phyloP scores from a whole-genome alignment of 2,329 filamentous ascomycete genomes.

The Cercospora beticola region DNA sequence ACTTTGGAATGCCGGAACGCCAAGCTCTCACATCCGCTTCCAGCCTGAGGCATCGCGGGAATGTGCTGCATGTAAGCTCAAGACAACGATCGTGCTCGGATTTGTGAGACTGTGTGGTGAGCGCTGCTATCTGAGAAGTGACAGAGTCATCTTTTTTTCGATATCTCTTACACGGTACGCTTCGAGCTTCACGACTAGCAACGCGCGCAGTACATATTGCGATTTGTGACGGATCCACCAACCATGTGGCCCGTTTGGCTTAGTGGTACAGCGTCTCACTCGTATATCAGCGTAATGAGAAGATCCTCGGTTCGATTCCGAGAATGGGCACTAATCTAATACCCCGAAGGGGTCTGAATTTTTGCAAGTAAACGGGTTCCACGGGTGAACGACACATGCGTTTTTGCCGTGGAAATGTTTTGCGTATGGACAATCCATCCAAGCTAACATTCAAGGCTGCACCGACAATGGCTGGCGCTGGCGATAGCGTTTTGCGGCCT shows the following conservation, averaged over 20 bases:
- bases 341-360: neutral
- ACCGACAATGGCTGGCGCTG: too few relatives aligned
- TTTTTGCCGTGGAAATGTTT: too few relatives aligned
- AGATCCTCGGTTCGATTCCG: conserved; percentile 12
- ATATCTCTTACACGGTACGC: too few relatives aligned
- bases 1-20: neutral
- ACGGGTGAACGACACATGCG: too few relatives aligned
- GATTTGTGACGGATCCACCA: neutral
- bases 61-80: neutral
- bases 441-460: too few relatives aligned
- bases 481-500: too few relatives aligned
- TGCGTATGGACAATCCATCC: too few relatives aligned
- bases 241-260: neutral
- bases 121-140: too few relatives aligned
- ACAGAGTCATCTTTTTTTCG: too few relatives aligned
- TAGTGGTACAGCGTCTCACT: conserved; percentile 12
- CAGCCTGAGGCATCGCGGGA: neutral
- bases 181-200: too few relatives aligned
- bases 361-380: neutral
- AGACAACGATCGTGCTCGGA: neutral
- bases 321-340: neutral
- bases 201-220: too few relatives aligned
- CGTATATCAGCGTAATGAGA: neutral
- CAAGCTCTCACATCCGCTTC: neutral
- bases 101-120: too few relatives aligned